Conservation (phyloP, 2,329 filamentous ascomycete species). For the Chaetomium strumarium region DNA sequence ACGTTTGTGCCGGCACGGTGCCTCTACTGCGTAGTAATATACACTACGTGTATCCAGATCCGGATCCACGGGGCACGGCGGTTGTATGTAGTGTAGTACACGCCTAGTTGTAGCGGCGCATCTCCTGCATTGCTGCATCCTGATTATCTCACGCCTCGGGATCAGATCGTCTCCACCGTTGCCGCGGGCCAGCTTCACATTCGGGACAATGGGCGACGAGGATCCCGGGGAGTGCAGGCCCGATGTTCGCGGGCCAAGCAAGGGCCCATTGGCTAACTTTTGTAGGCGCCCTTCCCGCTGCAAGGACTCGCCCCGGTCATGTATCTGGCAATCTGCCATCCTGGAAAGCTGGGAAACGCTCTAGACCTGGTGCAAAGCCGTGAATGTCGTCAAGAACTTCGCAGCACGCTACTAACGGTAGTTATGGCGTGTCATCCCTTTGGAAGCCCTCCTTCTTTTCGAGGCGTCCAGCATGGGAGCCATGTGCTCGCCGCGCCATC, state of each 20-base stretch:
- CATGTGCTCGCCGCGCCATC: slow-evolving; percentile 14
- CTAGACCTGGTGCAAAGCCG: not conserved
- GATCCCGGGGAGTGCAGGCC: slow-evolving; percentile 19
- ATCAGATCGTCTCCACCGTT: slow-evolving; percentile 14
- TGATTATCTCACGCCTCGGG: slow-evolving; percentile 10
- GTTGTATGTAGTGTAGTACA: too few species aligned
- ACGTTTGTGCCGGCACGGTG: too few species aligned
- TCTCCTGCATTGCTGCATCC: slow-evolving; percentile 15
- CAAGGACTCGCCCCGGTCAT: too few species aligned
- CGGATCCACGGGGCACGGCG: slow-evolving; percentile 17
- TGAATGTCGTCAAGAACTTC: not conserved
- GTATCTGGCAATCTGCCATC: not conserved
- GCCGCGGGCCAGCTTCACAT: slow-evolving; percentile 14
- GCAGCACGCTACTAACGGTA: too few species aligned
- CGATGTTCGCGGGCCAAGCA: slow-evolving; percentile 16
- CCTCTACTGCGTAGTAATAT: too few species aligned
- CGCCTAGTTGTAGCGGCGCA: slow-evolving; percentile 4
- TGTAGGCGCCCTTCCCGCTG: not conserved
- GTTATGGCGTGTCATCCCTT: not conserved
- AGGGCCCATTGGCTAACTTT: not conserved
- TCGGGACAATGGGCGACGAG: slow-evolving; percentile 12
- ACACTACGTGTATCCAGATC: not conserved
- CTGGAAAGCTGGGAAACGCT: not conserved
- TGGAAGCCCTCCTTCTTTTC: not conserved
- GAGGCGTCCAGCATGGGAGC: slow-evolving; percentile 1